Base-by-base conservation (phyloP, 2,329 filamentous ascomycete species). In the Neonectria faginata region DNA sequence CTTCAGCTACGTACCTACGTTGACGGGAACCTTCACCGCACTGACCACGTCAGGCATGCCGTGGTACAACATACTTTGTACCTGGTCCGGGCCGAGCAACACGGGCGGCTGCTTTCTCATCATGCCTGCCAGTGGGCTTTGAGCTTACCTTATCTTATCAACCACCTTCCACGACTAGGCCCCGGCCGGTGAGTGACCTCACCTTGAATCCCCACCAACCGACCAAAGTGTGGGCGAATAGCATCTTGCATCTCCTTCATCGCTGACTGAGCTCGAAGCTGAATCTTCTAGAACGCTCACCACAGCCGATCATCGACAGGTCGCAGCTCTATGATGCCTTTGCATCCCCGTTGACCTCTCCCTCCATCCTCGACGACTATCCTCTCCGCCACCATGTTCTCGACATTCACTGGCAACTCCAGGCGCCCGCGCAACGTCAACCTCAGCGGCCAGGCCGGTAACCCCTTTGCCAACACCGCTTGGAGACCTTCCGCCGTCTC, bases 361-460 rank as follows among this genome's bases (percentile, higher is more conserved):
- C 25, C 54, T 53, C 41, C 36, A 52, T 62, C 52, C 53, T 42
- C 51, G 44, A 60, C 41, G 50, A 50, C 64, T 60, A 39, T 57
- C 48, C 44, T 39, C 56, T 58, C 55, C 62, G 52, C 58, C 70
- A 73, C 71, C 76, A 97, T 97, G 95, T 97, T 96, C 81, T 90
- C 92, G 66, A 94, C 92, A 58, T 99, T 99, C 82, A 96, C 92
- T 25, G 96, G 96, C 72, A 92, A 83, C 80, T 92, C 93, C 73
- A 90, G 93, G 75, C 92, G 92, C 70, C 91, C 91, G 66, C 91
- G 96, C 70, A 94, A 97, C 78, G 93, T 98, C 77, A 97, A 98
- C 80, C 90, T 99, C 66, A 96, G 93, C 70, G 96, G 94, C 67
- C 91, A 94, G 72, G 88, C 88, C 69, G 84, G 84, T 55, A 97